Percentiles rank a stretch among this genome's conserved stretches.
These are phyloP conservation scores for Pythium monospermum DNA, from an alignment of 352 stramenopile species.

Conservation along the genomic window DNA sequence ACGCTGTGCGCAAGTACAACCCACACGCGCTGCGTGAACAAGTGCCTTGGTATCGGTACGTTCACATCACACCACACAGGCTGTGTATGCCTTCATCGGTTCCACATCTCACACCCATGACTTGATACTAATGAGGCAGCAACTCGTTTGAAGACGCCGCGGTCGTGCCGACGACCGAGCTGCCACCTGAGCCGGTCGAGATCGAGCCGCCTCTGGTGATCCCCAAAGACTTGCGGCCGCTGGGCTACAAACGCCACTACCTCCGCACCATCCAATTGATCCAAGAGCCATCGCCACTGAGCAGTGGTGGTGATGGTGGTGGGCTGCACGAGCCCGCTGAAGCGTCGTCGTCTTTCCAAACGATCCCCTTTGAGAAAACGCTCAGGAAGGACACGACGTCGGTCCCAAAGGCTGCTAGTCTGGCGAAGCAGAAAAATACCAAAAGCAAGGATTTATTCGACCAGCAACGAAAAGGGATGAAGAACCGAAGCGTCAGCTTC, in stretches of 20 bases:
- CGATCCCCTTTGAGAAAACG: slow-evolving; percentile 13
- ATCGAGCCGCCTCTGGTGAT: slow-evolving; percentile 56
- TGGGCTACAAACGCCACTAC: slow-evolving; percentile 40
- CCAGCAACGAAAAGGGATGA: slow-evolving; percentile 5
- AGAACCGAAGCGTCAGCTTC: neutral
- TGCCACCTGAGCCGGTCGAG: slow-evolving; percentile 33
- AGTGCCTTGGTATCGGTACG: slow-evolving; percentile 67
- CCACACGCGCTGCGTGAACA: slow-evolving; percentile 24
- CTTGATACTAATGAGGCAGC: slow-evolving; percentile 14
- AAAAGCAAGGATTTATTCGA: slow-evolving; percentile 10
- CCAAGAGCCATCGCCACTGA: neutral
- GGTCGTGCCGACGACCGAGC: slow-evolving; percentile 25
- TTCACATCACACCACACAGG: too few species aligned
- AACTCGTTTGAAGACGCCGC: slow-evolving; percentile 53
- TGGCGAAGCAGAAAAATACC: neutral
- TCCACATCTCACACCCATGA: neutral
- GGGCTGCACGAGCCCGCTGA: neutral
- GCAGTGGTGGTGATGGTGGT: too few species aligned
- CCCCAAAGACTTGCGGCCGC: slow-evolving; percentile 42
- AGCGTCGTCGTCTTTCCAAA: neutral
- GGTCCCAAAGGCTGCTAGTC: too few species aligned
- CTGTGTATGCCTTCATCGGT: neutral
- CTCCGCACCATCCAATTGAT: slow-evolving; percentile 62
- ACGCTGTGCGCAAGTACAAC: slow-evolving; percentile 19
- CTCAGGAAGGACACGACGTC: slow-evolving; percentile 3